These are phyloP conservation scores for Piedraia hortae DNA, from an alignment of 2,329 filamentous ascomycete genomes.

Conservation along the genomic window DNA sequence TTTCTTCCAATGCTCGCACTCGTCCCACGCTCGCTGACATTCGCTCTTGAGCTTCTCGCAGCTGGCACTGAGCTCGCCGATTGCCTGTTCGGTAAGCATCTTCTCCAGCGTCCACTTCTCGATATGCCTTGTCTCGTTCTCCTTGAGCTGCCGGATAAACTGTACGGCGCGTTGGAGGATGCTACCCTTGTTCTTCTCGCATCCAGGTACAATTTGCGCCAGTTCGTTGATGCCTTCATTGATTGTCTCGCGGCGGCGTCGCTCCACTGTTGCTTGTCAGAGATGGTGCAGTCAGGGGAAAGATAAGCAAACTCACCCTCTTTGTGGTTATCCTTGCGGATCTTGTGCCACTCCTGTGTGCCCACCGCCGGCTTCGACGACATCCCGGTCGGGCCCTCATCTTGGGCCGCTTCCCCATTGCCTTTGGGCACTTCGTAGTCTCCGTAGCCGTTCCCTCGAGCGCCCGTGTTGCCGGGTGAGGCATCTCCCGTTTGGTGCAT, in stretches of 20 bases:
- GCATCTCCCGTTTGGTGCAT: conserved; percentile 4
- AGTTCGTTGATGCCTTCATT: conserved; percentile 98
- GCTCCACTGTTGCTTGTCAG: conserved; percentile 39
- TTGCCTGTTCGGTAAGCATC: conserved; percentile 65
- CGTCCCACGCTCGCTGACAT: conserved; percentile 48
- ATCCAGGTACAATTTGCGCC: conserved; percentile 87
- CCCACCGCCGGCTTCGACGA: conserved; percentile 39
- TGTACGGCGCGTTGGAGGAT: conserved; percentile 81
- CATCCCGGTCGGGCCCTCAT: too few relatives aligned
- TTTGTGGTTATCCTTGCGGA: conserved; percentile 94
- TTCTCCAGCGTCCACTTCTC: conserved; percentile 89
- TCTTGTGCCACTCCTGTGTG: conserved; percentile 91
- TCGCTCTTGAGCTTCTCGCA: conserved; percentile 71
- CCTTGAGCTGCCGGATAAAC: conserved; percentile 82
- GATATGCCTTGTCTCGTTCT: conserved; percentile 80
- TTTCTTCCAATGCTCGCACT: conserved; percentile 55
- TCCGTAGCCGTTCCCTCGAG: conserved; percentile 1
- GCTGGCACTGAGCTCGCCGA: conserved; percentile 59
- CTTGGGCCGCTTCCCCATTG: not conserved
- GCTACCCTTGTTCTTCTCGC: conserved; percentile 96
- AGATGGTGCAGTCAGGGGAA: not conserved
- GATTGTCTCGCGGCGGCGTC: conserved; percentile 85
- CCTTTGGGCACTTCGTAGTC: conserved; percentile 1
- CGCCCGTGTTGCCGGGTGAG: conserved; percentile 1
- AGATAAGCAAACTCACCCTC: conserved; percentile 36